Evolutionary conservation across 176 grass and related monocot genomes (phyloP).

Genomic region (Dactylis glomerata): DNA sequence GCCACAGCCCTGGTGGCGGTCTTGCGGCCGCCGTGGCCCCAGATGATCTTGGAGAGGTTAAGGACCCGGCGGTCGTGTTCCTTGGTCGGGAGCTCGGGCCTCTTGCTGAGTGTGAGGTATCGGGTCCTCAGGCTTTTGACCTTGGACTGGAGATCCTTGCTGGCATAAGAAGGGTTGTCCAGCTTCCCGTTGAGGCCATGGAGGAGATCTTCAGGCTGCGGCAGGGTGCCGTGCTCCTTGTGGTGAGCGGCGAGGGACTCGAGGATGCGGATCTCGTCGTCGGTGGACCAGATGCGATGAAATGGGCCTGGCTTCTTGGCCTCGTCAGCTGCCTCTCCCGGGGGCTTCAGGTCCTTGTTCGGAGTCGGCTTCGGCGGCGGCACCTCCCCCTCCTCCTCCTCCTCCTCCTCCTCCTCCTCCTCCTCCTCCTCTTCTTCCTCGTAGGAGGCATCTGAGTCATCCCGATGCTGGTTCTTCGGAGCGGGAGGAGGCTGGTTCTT

Average conservation of each 20-base stretch:
- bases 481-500: background rate
- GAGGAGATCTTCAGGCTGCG: background rate
- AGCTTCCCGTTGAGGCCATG: constrained; percentile 21
- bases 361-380: background rate
- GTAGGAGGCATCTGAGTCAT: background rate
- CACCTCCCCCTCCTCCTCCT: background rate
- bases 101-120: background rate
- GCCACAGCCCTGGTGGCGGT: background rate
- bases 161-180: background rate
- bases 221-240: constrained; percentile 20
- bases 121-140: constrained; percentile 15
- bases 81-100: background rate
- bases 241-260: constrained; percentile 29
- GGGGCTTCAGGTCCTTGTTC: background rate
- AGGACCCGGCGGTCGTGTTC: constrained; percentile 20
- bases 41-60: constrained; percentile 28
- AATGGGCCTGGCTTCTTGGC: background rate
- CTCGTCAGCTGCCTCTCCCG: background rate
- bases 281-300: constrained; percentile 35
- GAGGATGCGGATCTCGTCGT: constrained; percentile 39
- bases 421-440: too few relatives aligned
- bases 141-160: constrained; percentile 23
- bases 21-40: constrained; percentile 5
- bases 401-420: too few relatives aligned
- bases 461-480: background rate